These are phyloP conservation scores for Onygenales sp. DNA, from an alignment of 2,329 filamentous ascomycete genomes.

Conservation along the genomic window DNA sequence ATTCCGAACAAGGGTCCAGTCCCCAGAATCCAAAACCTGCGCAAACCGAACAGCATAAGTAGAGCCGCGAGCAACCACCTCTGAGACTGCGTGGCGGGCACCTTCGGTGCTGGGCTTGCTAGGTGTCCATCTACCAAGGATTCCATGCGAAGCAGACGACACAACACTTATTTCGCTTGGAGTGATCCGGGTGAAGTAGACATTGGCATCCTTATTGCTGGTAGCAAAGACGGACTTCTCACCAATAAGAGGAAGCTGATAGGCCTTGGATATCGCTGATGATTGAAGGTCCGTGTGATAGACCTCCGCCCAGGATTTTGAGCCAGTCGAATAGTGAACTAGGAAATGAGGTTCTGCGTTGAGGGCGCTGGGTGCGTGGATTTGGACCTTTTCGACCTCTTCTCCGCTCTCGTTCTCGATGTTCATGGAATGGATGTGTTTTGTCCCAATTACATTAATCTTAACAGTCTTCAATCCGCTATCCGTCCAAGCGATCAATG, in stretches of 20 bases:
- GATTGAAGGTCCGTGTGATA: slow-evolving; percentile 71
- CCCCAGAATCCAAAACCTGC: slow-evolving; percentile 52
- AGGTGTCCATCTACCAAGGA: slow-evolving; percentile 65
- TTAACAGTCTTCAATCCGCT: slow-evolving; percentile 34
- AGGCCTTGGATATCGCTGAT: slow-evolving; percentile 62
- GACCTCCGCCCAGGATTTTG: slow-evolving; percentile 71
- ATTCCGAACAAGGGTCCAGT: slow-evolving; percentile 79
- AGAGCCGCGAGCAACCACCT: slow-evolving; percentile 65
- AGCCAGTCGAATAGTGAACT: slow-evolving; percentile 64
- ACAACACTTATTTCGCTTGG: slow-evolving; percentile 63
- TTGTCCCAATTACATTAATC: slow-evolving; percentile 35
- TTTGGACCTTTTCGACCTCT: slow-evolving; percentile 45
- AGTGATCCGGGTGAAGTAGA: slow-evolving; percentile 81
- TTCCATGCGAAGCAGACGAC: slow-evolving; percentile 66
- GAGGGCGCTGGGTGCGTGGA: slow-evolving; percentile 65
- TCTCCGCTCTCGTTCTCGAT: slow-evolving; percentile 32
- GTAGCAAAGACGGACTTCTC: slow-evolving; percentile 69
- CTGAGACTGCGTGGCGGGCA: slow-evolving; percentile 63
- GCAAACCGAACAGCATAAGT: slow-evolving; percentile 72
- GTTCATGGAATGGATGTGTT: slow-evolving; percentile 28
- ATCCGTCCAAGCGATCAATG: slow-evolving; percentile 37
- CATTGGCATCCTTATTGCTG: slow-evolving; percentile 67
- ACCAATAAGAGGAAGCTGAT: slow-evolving; percentile 62
- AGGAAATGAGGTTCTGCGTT: slow-evolving; percentile 74
- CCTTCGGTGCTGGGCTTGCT: slow-evolving; percentile 36